These are phyloP conservation scores for Craterostigma plantagineum DNA, from an alignment of 257 asterid species.

Conservation along the genomic window DNA sequence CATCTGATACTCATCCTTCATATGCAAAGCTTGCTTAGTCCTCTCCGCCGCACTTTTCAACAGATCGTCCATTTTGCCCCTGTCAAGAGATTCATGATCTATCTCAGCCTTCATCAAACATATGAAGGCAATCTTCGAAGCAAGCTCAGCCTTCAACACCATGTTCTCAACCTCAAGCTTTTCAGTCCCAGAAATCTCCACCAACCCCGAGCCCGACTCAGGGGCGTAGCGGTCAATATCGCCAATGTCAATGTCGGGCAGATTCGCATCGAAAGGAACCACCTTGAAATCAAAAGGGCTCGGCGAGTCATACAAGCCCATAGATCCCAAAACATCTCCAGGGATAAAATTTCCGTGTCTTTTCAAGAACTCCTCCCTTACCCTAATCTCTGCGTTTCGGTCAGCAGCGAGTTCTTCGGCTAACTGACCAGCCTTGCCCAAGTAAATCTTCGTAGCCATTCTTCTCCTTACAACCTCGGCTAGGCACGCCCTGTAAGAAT, in stretches of 20 bases:
- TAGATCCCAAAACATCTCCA: constrained; percentile 62
- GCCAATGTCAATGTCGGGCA: constrained; percentile 55
- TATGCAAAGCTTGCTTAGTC: constrained; percentile 62
- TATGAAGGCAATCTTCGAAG: constrained; percentile 75
- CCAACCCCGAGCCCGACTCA: constrained; percentile 62
- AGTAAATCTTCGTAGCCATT: constrained; percentile 75
- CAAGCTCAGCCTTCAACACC: constrained; percentile 80
- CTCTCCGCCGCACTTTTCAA: constrained; percentile 58
- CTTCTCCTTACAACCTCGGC: constrained; percentile 86
- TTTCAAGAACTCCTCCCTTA: constrained; percentile 70
- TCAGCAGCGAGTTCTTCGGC: constrained; percentile 85
- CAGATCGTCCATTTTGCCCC: constrained; percentile 33
- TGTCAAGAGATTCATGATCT: constrained; percentile 49
- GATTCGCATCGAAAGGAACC: constrained; percentile 60
- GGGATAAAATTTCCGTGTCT: constrained; percentile 57
- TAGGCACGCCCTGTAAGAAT: constrained; percentile 84
- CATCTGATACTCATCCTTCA: constrained; percentile 58
- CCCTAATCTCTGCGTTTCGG: constrained; percentile 63
- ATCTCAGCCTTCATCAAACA: constrained; percentile 52
- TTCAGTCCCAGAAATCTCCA: constrained; percentile 74
- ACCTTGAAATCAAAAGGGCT: constrained; percentile 74
- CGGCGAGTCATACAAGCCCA: constrained; percentile 81
- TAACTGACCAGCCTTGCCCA: constrained; percentile 94
- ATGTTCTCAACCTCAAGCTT: constrained; percentile 93
- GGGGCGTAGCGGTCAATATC: constrained; percentile 86